These are phyloP conservation scores for Rhododendron vialii DNA, from an alignment of 148 eudicot genomes.

Conservation along the genomic window DNA sequence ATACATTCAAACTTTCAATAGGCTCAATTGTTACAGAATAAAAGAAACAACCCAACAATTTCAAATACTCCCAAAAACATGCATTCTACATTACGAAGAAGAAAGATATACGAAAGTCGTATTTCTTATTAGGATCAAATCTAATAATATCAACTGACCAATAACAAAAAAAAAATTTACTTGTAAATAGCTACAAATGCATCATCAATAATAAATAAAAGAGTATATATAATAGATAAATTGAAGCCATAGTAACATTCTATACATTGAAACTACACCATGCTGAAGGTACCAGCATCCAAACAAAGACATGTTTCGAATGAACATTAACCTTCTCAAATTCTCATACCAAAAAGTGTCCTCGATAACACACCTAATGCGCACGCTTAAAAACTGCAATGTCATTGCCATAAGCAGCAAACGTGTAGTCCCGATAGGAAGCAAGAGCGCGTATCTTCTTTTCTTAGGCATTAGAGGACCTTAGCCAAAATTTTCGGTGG, in stretches of 20 bases:
- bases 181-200: not conserved
- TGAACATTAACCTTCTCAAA: not conserved
- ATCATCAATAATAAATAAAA: not conserved
- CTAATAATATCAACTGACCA: not conserved
- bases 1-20: not conserved
- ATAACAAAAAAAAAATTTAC: not conserved
- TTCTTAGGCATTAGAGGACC: conserved; percentile 84
- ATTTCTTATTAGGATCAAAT: not conserved
- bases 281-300: too few relatives aligned
- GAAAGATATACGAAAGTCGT: not conserved
- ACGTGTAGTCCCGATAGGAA: conserved; percentile 86
- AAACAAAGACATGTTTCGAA: not conserved
- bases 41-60: not conserved
- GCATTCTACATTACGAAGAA: not conserved
- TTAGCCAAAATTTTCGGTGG: conserved; percentile 22
- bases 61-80: too few relatives aligned
- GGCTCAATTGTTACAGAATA: not conserved
- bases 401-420: conserved; percentile 82
- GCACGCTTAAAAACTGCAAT: conserved; percentile 93
- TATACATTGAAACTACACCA: too few relatives aligned
- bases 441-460: conserved; percentile 94
- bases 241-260: not conserved
- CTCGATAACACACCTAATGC: conserved; percentile 57
- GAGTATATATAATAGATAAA: too few relatives aligned
- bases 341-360: not conserved